Percentiles rank a stretch among this genome's conserved stretches.
These are phyloP conservation scores for Phytophthora hibernalis DNA, from an alignment of 352 stramenopile genomes.

Conservation along the genomic window DNA sequence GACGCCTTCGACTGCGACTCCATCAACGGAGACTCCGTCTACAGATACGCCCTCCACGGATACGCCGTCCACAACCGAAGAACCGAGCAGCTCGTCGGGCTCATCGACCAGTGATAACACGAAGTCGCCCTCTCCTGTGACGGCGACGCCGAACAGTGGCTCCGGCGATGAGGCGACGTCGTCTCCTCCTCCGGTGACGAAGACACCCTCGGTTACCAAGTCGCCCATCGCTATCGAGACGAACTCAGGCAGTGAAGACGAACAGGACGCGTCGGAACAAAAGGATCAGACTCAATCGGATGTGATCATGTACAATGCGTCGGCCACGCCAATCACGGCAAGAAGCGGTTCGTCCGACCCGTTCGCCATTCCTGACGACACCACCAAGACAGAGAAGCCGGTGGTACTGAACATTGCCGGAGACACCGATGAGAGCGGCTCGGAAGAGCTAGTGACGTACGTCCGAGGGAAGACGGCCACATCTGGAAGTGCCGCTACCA, in stretches of 20 bases:
- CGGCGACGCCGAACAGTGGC: constrained; percentile 10
- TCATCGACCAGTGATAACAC: constrained; percentile 6
- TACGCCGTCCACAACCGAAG: constrained; percentile 12
- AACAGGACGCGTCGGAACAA: constrained; percentile 34
- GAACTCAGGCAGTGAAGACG: constrained; percentile 38
- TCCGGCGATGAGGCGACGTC: constrained; percentile 14
- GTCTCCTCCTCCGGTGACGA: constrained; percentile 28
- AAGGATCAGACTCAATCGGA: constrained; percentile 52
- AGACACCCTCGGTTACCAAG: constrained; percentile 32
- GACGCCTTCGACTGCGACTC: constrained; percentile 14
- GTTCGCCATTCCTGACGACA: constrained; percentile 59
- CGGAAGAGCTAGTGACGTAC: constrained; percentile 51
- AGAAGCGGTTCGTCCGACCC: constrained; percentile 48
- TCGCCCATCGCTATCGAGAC: constrained; percentile 54
- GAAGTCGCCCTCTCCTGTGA: constrained; percentile 31
- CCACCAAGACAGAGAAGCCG: constrained; percentile 38
- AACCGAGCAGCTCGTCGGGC: constrained; percentile 18
- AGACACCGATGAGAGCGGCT: constrained; percentile 29
- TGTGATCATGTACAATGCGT: constrained; percentile 59
- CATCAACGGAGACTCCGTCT: constrained; percentile 6
- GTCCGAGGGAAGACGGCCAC: constrained; percentile 47
- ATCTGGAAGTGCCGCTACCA: constrained; percentile 19
- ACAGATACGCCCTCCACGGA: constrained; percentile 21
- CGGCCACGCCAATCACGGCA: constrained; percentile 35
- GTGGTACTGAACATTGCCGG: constrained; percentile 59